These are phyloP conservation scores for Globisporangium polare DNA, from an alignment of 352 stramenopile genomes.

Conservation along the genomic window DNA sequence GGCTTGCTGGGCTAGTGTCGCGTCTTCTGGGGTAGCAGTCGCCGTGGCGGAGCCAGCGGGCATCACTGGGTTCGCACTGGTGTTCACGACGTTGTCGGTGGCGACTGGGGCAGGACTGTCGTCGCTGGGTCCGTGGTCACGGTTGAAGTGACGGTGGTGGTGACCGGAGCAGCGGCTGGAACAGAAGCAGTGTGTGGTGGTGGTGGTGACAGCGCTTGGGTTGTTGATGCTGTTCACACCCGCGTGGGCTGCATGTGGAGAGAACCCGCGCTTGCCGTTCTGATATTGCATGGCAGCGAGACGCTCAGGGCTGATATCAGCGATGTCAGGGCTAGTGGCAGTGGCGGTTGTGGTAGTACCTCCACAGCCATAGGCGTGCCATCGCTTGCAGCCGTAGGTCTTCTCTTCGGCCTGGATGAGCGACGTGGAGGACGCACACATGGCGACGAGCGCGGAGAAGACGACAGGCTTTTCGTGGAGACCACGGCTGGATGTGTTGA, in stretches of 20 bases:
- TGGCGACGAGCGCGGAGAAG: no score
- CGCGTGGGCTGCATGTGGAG: background rate
- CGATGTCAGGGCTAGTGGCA: background rate
- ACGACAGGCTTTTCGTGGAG: no score
- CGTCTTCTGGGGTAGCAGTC: background rate
- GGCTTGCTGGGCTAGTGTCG: background rate
- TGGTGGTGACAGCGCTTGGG: background rate
- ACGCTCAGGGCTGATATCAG: background rate
- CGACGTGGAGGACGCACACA: no score
- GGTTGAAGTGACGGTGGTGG: background rate
- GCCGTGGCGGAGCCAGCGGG: background rate
- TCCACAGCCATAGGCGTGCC: no score
- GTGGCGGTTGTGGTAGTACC: background rate
- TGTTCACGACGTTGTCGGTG: no score
- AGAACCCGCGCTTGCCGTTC: background rate
- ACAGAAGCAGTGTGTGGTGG: no score
- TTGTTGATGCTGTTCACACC: constrained; percentile 4
- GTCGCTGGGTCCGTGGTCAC: background rate
- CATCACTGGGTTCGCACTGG: no score
- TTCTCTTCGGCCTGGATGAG: no score
- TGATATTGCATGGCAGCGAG: background rate
- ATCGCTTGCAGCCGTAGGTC: no score
- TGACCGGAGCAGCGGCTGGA: background rate
- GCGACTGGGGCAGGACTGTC: background rate
- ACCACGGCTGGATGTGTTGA: no score